Conservation (phyloP, 441 rosid genomes). For the Syzygium syzygioides region DNA sequence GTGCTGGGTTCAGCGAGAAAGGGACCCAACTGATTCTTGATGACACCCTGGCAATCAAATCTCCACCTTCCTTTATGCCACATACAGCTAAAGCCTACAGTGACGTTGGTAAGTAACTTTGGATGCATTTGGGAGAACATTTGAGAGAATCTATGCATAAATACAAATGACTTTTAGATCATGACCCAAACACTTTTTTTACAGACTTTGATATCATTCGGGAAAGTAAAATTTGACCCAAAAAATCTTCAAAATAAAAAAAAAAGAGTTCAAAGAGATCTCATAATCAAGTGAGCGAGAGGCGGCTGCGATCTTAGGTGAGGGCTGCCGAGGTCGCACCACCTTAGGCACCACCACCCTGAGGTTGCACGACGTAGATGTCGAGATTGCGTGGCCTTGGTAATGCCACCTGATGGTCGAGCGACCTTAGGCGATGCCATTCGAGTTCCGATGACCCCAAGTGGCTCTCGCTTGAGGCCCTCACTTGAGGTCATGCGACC, state of each 20-base stretch:
- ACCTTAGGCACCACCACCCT: rapidly evolving
- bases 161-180: neutral
- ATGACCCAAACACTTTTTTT: no score
- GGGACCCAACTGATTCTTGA: neutral
- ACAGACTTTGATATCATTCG: neutral
- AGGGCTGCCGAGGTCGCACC: neutral
- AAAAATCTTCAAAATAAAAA: neutral
- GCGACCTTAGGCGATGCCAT: neutral
- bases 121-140: neutral
- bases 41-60: neutral
- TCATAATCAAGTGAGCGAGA: neutral
- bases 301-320: no score
- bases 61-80: neutral
- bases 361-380: neutral
- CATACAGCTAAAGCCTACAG: neutral
- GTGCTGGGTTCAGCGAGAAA: neutral
- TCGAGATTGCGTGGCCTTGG: neutral
- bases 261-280: neutral
- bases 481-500: neutral
- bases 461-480: neutral
- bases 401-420: neutral
- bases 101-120: neutral
- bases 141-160: neutral
- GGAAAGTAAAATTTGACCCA: neutral
- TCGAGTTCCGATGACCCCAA: neutral